These are phyloP conservation scores for Prosopis cineraria DNA, from an alignment of 306 rosid species.

Conservation along the genomic window DNA sequence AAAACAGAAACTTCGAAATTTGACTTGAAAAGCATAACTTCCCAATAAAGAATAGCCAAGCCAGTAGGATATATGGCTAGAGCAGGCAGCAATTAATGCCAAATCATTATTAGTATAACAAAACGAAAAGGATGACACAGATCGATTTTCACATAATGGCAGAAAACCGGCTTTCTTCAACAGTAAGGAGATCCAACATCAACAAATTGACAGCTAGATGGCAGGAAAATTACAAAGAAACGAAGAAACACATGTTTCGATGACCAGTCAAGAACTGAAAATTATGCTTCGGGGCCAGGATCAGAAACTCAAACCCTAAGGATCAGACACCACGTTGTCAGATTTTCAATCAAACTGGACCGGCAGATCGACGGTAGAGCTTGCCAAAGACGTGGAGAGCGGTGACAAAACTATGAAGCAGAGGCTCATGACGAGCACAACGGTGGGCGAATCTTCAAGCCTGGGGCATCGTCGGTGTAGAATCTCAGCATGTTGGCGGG, in stretches of 20 bases:
- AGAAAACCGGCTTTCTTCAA: constrained; percentile 31
- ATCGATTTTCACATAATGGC: constrained; percentile 7
- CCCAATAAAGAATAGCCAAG: neutral
- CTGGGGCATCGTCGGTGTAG: constrained; percentile 95
- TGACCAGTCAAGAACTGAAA: constrained; percentile 25
- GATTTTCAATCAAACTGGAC: constrained; percentile 42
- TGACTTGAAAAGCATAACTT: neutral
- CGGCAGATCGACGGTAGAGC: constrained; percentile 50
- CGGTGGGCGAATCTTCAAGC: constrained; percentile 87
- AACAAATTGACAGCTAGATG: constrained; percentile 17
- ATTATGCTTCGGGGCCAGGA: neutral
- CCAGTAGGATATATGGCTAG: neutral
- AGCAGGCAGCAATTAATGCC: neutral
- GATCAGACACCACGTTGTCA: constrained; percentile 25
- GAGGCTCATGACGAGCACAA: constrained; percentile 86
- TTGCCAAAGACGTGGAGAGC: constrained; percentile 92
- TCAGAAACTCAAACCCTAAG: constrained; percentile 4
- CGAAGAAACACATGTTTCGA: constrained; percentile 9
- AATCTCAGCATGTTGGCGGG: constrained; percentile 79
- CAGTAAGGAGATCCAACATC: constrained; percentile 24
- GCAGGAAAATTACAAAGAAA: constrained; percentile 35
- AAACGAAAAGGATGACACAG: neutral
- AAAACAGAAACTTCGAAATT: neutral
- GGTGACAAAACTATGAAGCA: constrained; percentile 94
- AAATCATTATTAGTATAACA: neutral